phyloP scores from a whole-genome alignment of 441 rosid genomes.

The Geranium incanum region DNA sequence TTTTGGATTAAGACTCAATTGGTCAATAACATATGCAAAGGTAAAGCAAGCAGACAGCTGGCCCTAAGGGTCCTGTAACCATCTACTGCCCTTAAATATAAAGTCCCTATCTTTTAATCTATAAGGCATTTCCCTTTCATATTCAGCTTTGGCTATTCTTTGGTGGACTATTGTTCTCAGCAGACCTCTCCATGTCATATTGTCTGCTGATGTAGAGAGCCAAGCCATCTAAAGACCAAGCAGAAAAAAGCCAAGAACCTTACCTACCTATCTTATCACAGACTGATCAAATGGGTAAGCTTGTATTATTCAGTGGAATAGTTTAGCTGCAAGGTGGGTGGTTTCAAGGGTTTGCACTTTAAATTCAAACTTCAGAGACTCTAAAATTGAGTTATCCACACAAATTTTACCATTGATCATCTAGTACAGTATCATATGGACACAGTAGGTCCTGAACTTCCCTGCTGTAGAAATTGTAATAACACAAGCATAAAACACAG shows the following conservation, averaged over 20 bases:
- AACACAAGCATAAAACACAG: slow-evolving; percentile 5
- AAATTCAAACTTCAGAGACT: slow-evolving; percentile 1
- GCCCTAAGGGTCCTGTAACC: slow-evolving; percentile 21
- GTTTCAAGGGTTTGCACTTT: neutral
- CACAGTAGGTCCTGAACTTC: neutral
- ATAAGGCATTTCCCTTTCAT: slow-evolving; percentile 6
- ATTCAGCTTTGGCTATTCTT: slow-evolving; percentile 8
- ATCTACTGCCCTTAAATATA: slow-evolving; percentile 26
- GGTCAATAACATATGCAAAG: slow-evolving; percentile 9
- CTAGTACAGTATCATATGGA: neutral
- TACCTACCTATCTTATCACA: slow-evolving; percentile 12
- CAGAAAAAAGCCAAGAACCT: slow-evolving; percentile 11
- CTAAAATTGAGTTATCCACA: neutral
- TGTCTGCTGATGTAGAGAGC: slow-evolving; percentile 3
- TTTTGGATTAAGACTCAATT: slow-evolving; percentile 18
- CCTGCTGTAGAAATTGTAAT: neutral
- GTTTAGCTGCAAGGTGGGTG: slow-evolving; percentile 7
- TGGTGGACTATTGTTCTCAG: slow-evolving; percentile 7
- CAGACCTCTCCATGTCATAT: slow-evolving; percentile 12
- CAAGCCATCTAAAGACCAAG: neutral
- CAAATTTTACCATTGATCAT: neutral
- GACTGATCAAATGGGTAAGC: slow-evolving; percentile 5
- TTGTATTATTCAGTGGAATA: slow-evolving; percentile 9
- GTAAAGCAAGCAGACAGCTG: slow-evolving; percentile 24
- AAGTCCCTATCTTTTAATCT: slow-evolving; percentile 7